Evolutionary conservation across 2,329 filamentous ascomycete genomes (phyloP).

Genomic region (Xylaria hypoxylon): DNA sequence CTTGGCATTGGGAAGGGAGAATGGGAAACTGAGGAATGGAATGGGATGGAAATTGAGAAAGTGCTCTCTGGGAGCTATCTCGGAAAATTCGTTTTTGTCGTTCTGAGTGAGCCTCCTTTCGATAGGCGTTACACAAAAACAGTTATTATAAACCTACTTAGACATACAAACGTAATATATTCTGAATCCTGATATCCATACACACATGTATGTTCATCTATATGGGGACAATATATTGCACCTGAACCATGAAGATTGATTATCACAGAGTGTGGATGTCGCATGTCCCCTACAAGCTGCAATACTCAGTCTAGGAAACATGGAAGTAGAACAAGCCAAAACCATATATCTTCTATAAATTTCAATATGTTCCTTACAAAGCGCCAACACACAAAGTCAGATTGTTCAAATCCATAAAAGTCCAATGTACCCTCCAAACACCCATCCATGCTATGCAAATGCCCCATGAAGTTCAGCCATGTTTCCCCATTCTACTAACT

Average conservation of each 20-base stretch:
- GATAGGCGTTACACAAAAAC: not conserved
- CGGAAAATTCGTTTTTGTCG: not conserved
- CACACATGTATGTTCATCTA: not conserved
- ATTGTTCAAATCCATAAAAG: slow-evolving; percentile 19
- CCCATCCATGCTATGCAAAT: slow-evolving; percentile 46
- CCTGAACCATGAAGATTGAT: not conserved
- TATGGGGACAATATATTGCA: not conserved
- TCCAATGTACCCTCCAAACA: slow-evolving; percentile 14
- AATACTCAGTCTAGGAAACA: not conserved
- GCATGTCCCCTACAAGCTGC: too few relatives aligned
- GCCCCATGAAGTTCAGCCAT: slow-evolving; percentile 9
- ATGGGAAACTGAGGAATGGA: slow-evolving; percentile 18
- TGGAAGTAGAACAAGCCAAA: not conserved
- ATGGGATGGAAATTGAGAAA: slow-evolving; percentile 16
- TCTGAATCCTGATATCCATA: slow-evolving; percentile 10
- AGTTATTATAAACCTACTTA: slow-evolving; percentile 5
- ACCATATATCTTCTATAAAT: slow-evolving; percentile 1
- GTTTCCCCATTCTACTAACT: not conserved
- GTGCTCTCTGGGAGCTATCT: slow-evolving; percentile 4
- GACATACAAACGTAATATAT: slow-evolving; percentile 28
- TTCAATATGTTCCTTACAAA: not conserved
- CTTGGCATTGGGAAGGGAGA: slow-evolving; percentile 7
- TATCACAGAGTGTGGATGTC: not conserved
- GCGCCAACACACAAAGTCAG: not conserved
- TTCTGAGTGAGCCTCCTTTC: not conserved